Conservation (phyloP, 768 basidiomycete genomes). For the Grammothele lineata region DNA sequence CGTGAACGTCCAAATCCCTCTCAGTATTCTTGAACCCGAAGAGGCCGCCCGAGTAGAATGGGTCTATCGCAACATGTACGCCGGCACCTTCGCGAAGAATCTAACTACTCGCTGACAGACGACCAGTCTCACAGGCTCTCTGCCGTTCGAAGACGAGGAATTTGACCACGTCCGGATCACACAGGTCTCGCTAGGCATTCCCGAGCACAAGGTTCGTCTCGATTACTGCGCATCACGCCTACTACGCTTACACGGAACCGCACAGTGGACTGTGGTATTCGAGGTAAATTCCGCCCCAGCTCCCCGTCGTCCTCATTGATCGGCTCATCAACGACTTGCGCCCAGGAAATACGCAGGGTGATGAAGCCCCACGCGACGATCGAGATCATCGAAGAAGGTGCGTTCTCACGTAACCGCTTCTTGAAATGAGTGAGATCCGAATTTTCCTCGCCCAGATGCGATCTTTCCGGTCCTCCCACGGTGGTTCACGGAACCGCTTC, state of each 20-base stretch:
- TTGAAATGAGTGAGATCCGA: no score
- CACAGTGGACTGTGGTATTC: conserved; percentile 64
- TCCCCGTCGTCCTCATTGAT: no score
- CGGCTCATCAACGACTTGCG: no score
- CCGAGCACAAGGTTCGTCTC: conserved; percentile 60
- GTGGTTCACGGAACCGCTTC: conserved; percentile 73
- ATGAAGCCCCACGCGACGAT: conserved; percentile 64
- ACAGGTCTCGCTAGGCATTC: conserved; percentile 40
- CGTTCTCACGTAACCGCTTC: conserved; percentile 6
- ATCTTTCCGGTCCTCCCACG: conserved; percentile 68
- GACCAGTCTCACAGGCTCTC: conserved; percentile 62
- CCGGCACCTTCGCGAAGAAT: background rate
- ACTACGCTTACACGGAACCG: background rate
- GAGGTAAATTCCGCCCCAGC: no score
- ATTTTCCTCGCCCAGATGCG: conserved; percentile 44
- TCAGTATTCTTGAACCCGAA: conserved; percentile 43
- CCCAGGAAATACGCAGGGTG: conserved; percentile 67
- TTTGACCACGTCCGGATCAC: conserved; percentile 73
- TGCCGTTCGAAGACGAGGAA: conserved; percentile 79
- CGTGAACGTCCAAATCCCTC: conserved; percentile 66
- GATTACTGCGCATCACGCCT: background rate
- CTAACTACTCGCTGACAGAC: background rate
- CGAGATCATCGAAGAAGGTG: conserved; percentile 73
- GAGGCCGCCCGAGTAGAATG: conserved; percentile 59
- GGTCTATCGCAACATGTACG: conserved; percentile 77